Conservation (phyloP, 192 early-diverging fungal species). For the Coemansia sp. region DNA sequence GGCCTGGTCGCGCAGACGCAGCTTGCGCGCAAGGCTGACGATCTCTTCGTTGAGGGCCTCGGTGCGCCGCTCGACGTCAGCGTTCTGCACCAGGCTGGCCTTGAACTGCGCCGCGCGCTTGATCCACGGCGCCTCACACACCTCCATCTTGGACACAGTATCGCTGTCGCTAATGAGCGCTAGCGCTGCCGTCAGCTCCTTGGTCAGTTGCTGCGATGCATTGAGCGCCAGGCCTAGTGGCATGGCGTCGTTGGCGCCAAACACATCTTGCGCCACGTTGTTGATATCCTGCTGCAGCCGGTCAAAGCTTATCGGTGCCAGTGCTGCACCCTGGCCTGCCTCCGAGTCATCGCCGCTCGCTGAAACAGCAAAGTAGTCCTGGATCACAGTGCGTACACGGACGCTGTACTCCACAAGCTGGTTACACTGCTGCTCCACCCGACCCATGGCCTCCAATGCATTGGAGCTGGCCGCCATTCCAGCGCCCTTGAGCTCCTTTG, state of each 20-base stretch:
- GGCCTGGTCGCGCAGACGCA: conserved; percentile 81
- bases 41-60: conserved; percentile 81
- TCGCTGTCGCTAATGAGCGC: conserved; percentile 18
- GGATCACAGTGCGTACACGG: conserved; percentile 18
- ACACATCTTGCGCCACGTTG: conserved; percentile 42
- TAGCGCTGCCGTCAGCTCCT: conserved; percentile 24
- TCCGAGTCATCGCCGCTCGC: neutral
- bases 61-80: conserved; percentile 77
- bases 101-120: conserved; percentile 81
- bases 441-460: conserved; percentile 20
- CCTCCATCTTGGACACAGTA: conserved; percentile 2
- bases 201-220: conserved; percentile 26
- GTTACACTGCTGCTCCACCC: conserved; percentile 14
- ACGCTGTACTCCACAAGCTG: conserved; percentile 30
- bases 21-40: conserved; percentile 74
- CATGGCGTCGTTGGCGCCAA: conserved; percentile 28
- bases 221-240: conserved; percentile 25
- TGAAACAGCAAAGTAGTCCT: conserved; percentile 20
- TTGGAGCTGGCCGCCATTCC: conserved; percentile 8
- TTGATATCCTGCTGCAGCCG: conserved; percentile 24
- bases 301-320: neutral
- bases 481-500: conserved; percentile 60
- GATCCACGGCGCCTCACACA: conserved; percentile 74
- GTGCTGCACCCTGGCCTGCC: neutral
- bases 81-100: conserved; percentile 77